Evolutionary conservation across 2,329 filamentous ascomycete genomes (phyloP), one percentile per base, ranked within the genome.

Genomic region (Fusarium praegraminearum): DNA sequence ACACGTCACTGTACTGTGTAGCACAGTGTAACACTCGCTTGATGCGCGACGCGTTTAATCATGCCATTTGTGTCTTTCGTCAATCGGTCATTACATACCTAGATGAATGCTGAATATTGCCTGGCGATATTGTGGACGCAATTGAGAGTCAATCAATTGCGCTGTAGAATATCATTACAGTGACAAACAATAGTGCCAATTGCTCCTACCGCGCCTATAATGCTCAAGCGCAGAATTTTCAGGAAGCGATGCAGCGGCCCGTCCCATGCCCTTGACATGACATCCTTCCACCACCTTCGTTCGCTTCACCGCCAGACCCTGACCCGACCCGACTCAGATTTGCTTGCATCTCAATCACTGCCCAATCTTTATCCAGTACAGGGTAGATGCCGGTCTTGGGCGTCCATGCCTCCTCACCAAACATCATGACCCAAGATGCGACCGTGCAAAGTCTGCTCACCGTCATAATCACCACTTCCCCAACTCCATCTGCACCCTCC

Each of bases 401-500:
- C 49, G 13, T 35, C 33, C n/a, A 49, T 16, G 8, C 7, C 12
- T 6, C 36, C 28, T 30, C 18, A 38, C 5, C 35, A 38, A n/a
- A 4, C 35, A 38, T n/a, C 22, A 74, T 74, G 72, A 35, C 59
- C 13, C 53, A 55, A 15, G 22, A 57, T 20, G 11, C 22, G 15
- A 35, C 28, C 13, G 43, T 62, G 38, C 62, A 55, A n/a, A 55
- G 43, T 15, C 26, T 62, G 7, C 40, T 76, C 24, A 80, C 78
- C 1, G 71, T 79, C 20, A 81, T 87, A 49, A 81, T 88, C 67
- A 87, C 86, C 2, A 87, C 85, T 0, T 87, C 86, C 4, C 82
- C 85, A 1, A 87, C 85, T 0, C 86, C 86, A 0, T 87, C 85
- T 1, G 82, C 83, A 0, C 86, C 86, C 0, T 83, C 83, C 0